A percentile compares a stretch with the other conserved stretches of the same genome.
These are phyloP conservation scores for Dendrobium officinale DNA, from an alignment of 106 monocot genomes.

Conservation along the genomic window DNA sequence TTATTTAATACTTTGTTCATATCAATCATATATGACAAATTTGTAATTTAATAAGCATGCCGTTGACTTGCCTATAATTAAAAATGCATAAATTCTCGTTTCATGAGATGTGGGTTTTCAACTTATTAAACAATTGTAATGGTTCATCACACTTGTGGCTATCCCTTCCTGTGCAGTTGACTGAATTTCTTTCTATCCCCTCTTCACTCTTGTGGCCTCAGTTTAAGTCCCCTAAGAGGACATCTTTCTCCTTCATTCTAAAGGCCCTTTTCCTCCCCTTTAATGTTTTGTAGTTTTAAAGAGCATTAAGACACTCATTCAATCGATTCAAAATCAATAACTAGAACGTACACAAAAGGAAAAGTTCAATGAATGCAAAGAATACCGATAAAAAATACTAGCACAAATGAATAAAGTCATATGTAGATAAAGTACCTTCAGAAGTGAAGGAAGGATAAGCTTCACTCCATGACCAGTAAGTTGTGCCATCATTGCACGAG, in stretches of 20 bases:
- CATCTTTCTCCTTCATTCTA: not conserved
- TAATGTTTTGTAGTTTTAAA: not conserved
- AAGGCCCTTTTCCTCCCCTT: not conserved
- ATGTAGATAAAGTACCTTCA: conserved; percentile 40
- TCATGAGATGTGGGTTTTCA: too few relatives aligned
- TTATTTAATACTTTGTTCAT: too few relatives aligned
- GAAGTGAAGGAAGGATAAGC: conserved; percentile 95
- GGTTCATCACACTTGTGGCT: too few relatives aligned
- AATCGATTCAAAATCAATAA: not conserved
- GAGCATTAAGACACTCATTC: not conserved
- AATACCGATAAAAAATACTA: not conserved
- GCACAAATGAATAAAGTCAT: not conserved
- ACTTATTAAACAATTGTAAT: too few relatives aligned
- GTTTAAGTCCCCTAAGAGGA: too few relatives aligned
- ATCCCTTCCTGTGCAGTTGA: too few relatives aligned
- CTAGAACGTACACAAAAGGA: not conserved
- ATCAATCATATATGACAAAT: too few relatives aligned
- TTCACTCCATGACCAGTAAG: conserved; percentile 93
- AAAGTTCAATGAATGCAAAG: not conserved
- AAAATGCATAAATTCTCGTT: too few relatives aligned
- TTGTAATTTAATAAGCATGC: too few relatives aligned
- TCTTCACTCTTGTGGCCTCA: too few relatives aligned
- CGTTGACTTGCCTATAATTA: too few relatives aligned
- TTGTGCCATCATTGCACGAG: conserved; percentile 98
- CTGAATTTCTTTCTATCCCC: too few relatives aligned